These are phyloP conservation scores for Dendrothele bispora DNA, from an alignment of 768 basidiomycete species.

Conservation along the genomic window DNA sequence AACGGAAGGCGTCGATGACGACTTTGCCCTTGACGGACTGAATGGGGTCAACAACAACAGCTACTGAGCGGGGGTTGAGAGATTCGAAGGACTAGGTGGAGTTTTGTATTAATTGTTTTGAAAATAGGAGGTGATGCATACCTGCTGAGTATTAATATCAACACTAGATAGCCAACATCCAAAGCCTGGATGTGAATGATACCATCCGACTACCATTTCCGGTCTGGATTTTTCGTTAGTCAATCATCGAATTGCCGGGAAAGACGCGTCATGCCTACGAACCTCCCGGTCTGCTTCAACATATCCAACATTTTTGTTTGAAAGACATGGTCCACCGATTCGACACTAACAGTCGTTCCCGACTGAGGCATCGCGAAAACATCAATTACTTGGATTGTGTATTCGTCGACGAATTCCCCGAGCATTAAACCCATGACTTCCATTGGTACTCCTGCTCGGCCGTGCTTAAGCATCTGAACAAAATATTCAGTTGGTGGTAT, in stretches of 20 bases:
- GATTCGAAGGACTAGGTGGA: slow-evolving; percentile 86
- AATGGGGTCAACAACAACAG: slow-evolving; percentile 97
- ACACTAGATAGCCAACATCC: slow-evolving; percentile 99
- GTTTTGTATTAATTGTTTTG: slow-evolving; percentile 15
- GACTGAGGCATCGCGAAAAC: slow-evolving; percentile 99
- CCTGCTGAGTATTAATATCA: slow-evolving; percentile 99
- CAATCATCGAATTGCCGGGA: slow-evolving; percentile 10
- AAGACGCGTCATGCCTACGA: slow-evolving; percentile 25
- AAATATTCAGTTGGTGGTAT: not conserved
- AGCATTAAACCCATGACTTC: slow-evolving; percentile 99
- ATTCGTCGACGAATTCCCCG: slow-evolving; percentile 98
- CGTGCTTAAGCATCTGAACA: slow-evolving; percentile 95
- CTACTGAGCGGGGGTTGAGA: slow-evolving; percentile 89
- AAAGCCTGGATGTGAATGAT: slow-evolving; percentile 99
- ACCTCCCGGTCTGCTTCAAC: slow-evolving; percentile 99
- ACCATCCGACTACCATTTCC: slow-evolving; percentile 99
- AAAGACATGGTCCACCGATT: slow-evolving; percentile 98
- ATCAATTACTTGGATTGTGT: slow-evolving; percentile 91
- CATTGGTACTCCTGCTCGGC: slow-evolving; percentile 97
- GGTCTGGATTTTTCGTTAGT: slow-evolving; percentile 49
- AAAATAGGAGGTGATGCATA: slow-evolving; percentile 26
- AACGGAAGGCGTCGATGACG: slow-evolving; percentile 97
- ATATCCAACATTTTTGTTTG: slow-evolving; percentile 98
- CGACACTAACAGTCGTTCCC: slow-evolving; percentile 95
- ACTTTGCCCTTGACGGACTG: slow-evolving; percentile 99